These are phyloP conservation scores for Cryptomeria japonica DNA, from an alignment of 75 land plant species.

Conservation along the genomic window DNA sequence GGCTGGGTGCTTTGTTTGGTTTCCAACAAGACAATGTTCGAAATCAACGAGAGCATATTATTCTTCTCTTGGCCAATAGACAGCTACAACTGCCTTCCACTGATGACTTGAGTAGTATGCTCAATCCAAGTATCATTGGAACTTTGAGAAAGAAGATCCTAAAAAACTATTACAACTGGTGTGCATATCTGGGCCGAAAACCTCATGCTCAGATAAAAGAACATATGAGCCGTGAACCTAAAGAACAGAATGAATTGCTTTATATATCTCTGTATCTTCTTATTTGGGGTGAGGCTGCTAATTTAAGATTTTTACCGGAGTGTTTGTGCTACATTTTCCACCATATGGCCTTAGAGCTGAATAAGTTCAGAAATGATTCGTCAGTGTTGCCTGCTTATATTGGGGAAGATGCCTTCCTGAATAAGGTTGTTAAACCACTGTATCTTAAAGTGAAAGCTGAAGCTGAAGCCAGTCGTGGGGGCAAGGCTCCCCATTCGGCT, in stretches of 20 bases:
- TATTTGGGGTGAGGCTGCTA: constrained; percentile 92
- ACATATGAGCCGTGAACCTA: background rate
- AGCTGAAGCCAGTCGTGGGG: constrained; percentile 58
- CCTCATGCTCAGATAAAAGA: constrained; percentile 9
- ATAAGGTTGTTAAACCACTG: constrained; percentile 62
- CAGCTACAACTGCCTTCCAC: constrained; percentile 29
- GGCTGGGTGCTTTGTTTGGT: constrained; percentile 44
- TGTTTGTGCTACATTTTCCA: constrained; percentile 83
- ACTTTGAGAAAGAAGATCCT: constrained; percentile 30
- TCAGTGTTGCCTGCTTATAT: constrained; percentile 32
- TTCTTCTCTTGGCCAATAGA: constrained; percentile 43
- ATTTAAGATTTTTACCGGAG: constrained; percentile 79
- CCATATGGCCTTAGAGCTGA: constrained; percentile 76
- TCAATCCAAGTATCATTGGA: constrained; percentile 3
- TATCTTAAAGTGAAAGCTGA: constrained; percentile 61
- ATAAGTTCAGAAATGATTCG: constrained; percentile 41
- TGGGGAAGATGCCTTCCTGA: constrained; percentile 67
- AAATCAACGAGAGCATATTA: constrained; percentile 49
- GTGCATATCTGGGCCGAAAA: constrained; percentile 18
- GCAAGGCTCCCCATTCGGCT: constrained; percentile 86
- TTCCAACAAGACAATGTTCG: constrained; percentile 52
- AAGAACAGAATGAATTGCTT: constrained; percentile 57
- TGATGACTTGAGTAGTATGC: no score
- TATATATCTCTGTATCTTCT: constrained; percentile 74
- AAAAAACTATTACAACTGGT: constrained; percentile 26